Base-by-base conservation (phyloP, 257 asterid genomes). In the Buddleja alternifolia region DNA sequence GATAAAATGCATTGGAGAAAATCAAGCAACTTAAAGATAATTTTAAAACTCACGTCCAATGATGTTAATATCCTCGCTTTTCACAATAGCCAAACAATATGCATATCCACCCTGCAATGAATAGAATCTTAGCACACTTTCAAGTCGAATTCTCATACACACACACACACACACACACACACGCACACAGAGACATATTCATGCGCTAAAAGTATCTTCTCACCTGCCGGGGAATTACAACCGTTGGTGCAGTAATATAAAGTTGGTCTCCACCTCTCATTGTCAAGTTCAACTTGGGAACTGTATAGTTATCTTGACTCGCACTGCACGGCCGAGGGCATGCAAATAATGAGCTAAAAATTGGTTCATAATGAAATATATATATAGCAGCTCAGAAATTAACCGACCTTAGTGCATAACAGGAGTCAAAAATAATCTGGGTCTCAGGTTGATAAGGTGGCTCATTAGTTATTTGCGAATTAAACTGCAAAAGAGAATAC, bases 1-100 rank as follows among this genome's bases (percentile, higher is more conserved):
- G 34, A 29, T 29, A 5, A 29, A 29, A 29, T 29, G 45, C 48
- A 36, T n/a, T 25, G 46, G 10, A 59, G 60, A n/a, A 36, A 36
- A 40, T 40, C 19, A 44, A 63, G 15, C 20, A 19, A 32, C 12
- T 44, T 21, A 23, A 42, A 16, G 29, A 17, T 51, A 47, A 63
- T 39, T 19, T 58, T 8, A 52, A 60, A 75, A 87, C 99, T 94
- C 77, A 94, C 99, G 97, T 74, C 99, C 99, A 78, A 91, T 89
- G 74, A 94, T 86, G 86, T 94, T 80, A 12, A 94, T 62, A 71
- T 91, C 92, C 48, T 63, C 84, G 51, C 97, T 91, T 76, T 80
- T 87, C 80, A 91, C 84, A 10, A 94, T 41, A 73, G 92, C 98
- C 82, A 94, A 78, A 72, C 99, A 94, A 68, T 78, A 94, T 12